phyloP scores from a whole-genome alignment of 2,329 filamentous ascomycete genomes.

The Pyrenophora tritici-repentis region DNA sequence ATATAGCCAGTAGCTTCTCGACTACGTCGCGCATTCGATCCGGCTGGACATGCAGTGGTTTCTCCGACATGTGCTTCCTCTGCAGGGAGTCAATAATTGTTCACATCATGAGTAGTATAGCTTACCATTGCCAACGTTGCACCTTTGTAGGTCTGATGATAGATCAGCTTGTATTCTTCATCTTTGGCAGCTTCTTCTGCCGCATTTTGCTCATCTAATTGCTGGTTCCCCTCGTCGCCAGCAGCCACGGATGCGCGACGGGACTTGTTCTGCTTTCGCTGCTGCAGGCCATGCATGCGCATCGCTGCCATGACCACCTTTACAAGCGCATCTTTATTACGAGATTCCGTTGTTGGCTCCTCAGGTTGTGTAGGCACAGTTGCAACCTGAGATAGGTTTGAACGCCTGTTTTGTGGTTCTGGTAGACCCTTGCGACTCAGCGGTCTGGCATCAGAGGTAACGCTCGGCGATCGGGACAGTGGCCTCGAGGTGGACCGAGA shows the following conservation, averaged over 20 bases:
- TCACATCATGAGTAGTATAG: not conserved
- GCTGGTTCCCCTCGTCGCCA: conserved; percentile 20
- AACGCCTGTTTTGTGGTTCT: conserved; percentile 36
- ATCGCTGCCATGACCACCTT: conserved; percentile 59
- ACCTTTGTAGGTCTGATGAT: conserved; percentile 58
- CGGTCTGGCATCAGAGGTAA: conserved; percentile 39
- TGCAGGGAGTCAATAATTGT: conserved; percentile 7
- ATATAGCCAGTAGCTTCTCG: conserved; percentile 53
- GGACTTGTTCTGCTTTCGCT: conserved; percentile 46
- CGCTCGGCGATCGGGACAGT: conserved; percentile 40
- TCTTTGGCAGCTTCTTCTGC: conserved; percentile 47
- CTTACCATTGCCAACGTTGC: conserved; percentile 54
- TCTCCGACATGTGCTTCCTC: conserved; percentile 47
- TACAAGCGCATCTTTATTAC: conserved; percentile 58
- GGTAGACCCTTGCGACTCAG: conserved; percentile 36
- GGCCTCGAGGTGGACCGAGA: conserved; percentile 32
- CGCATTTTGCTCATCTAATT: conserved; percentile 19
- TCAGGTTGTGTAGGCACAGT: conserved; percentile 36
- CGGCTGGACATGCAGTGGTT: conserved; percentile 47
- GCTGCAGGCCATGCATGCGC: conserved; percentile 57
- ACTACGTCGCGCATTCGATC: conserved; percentile 55
- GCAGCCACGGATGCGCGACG: conserved; percentile 30
- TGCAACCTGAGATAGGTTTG: conserved; percentile 42
- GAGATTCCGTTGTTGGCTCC: conserved; percentile 43
- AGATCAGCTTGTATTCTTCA: conserved; percentile 59